Percentiles rank a stretch among this genome's conserved stretches.
Conservation (phyloP, 2,329 filamentous ascomycete genomes). For the Pestalotiopsis sp. region DNA sequence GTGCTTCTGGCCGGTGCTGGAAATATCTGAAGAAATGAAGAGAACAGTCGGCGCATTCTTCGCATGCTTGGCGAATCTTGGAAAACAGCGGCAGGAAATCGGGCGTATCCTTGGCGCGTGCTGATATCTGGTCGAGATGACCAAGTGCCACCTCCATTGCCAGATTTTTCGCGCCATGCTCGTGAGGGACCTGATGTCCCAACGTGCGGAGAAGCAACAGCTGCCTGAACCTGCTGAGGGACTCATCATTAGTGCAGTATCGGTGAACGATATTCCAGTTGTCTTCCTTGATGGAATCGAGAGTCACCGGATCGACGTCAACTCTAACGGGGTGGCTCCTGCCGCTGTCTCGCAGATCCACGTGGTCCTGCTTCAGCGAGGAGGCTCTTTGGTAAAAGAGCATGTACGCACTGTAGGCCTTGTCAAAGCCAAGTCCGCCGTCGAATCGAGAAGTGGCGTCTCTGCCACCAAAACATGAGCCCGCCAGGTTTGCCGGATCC, state of each 20-base stretch:
- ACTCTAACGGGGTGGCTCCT: conserved; percentile 44
- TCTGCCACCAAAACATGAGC: conserved; percentile 76
- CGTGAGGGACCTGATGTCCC: conserved; percentile 48
- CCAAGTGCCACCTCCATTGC: conserved; percentile 58
- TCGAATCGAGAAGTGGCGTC: conserved; percentile 54
- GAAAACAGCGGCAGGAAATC: conserved; percentile 59
- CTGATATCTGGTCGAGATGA: conserved; percentile 75
- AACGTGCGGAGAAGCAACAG: conserved; percentile 60
- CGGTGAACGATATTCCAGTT: conserved; percentile 74
- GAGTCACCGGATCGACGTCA: conserved; percentile 43
- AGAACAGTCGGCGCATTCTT: conserved; percentile 55
- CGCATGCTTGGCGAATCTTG: conserved; percentile 48
- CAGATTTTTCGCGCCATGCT: conserved; percentile 46
- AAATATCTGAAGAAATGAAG: conserved; percentile 64
- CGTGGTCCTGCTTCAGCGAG: conserved; percentile 56
- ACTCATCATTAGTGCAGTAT: conserved; percentile 77
- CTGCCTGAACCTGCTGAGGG: conserved; percentile 67
- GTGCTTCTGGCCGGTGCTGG: conserved; percentile 48
- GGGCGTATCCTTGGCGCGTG: conserved; percentile 67
- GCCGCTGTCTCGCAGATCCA: conserved; percentile 38
- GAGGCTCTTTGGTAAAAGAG: conserved; percentile 89
- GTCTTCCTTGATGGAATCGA: conserved; percentile 65
- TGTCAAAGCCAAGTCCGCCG: conserved; percentile 55
- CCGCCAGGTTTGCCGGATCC: conserved; percentile 71
- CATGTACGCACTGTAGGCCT: conserved; percentile 92